Conservation (phyloP, 176 grass and related monocot species). For the Ananas comosus region DNA sequence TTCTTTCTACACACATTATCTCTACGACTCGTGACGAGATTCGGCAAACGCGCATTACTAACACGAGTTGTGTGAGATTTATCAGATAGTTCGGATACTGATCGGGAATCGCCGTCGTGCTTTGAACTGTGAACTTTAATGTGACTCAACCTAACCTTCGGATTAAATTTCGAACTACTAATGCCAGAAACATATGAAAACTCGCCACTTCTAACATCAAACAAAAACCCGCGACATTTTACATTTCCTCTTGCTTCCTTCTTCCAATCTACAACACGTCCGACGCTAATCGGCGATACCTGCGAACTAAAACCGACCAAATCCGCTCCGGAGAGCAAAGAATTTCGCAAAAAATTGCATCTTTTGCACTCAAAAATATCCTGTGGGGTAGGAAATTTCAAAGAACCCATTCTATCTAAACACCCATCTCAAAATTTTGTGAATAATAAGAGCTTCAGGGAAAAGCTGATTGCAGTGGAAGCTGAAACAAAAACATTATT, state of each 20-base stretch:
- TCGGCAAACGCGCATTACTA: not conserved
- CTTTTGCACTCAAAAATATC: conserved; percentile 41
- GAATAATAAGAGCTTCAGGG: not conserved
- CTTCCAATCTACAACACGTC: conserved; percentile 12
- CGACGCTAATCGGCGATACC: conserved; percentile 17
- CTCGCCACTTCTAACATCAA: not conserved
- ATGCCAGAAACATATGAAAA: not conserved
- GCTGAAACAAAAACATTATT: not conserved
- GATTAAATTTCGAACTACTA: not conserved
- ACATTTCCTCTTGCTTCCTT: not conserved
- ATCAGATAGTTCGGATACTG: conserved; percentile 8
- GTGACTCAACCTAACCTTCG: conserved; percentile 21
- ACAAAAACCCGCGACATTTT: not conserved
- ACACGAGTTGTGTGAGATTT: conserved; percentile 19
- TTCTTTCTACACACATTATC: conserved; percentile 16
- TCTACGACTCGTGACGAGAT: not conserved
- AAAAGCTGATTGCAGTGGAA: not conserved
- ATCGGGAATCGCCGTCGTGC: conserved; percentile 4
- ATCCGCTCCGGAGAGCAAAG: conserved; percentile 30
- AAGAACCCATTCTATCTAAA: conserved; percentile 29
- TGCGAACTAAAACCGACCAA: conserved; percentile 33
- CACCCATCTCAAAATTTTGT: not conserved
- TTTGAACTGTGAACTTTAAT: conserved; percentile 17
- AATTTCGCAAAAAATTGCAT: conserved; percentile 20
- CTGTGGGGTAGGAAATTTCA: conserved; percentile 20